Percentiles rank a stretch among this genome's conserved stretches.
phyloP scores from a whole-genome alignment of 441 rosid species.

The Gossypium davidsonii region DNA sequence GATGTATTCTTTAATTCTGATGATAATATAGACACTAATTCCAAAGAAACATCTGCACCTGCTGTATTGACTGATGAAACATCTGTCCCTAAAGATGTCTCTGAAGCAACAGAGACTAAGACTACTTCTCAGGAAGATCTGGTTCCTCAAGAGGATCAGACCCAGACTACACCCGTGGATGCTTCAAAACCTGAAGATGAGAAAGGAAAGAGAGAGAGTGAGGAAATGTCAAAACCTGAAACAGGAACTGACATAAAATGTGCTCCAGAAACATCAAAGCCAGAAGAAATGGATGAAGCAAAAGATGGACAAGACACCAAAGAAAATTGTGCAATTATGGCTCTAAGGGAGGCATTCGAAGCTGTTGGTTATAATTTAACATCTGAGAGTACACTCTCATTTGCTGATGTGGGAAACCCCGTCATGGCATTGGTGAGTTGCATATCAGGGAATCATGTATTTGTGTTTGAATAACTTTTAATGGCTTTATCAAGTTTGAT shows the following conservation, averaged over 20 bases:
- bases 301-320: conserved; percentile 31
- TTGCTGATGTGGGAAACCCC: conserved; percentile 92
- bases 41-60: conserved; percentile 42
- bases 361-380: conserved; percentile 60
- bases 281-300: conserved; percentile 32
- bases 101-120: conserved; percentile 47
- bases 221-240: conserved; percentile 34
- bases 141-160: conserved; percentile 36
- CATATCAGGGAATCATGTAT: background rate
- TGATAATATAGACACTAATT: conserved; percentile 31
- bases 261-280: conserved; percentile 32
- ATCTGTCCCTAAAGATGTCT: conserved; percentile 38
- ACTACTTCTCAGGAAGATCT: conserved; percentile 37
- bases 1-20: conserved; percentile 61
- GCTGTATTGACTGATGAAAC: conserved; percentile 34
- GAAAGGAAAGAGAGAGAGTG: conserved; percentile 31
- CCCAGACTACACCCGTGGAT: conserved; percentile 38
- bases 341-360: conserved; percentile 85
- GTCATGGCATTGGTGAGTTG: conserved; percentile 92
- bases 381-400: conserved; percentile 61
- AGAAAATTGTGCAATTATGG: conserved; percentile 60
- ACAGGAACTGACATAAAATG: conserved; percentile 26
- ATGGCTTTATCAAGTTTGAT: background rate
- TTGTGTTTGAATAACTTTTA: background rate
- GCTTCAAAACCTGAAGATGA: conserved; percentile 47